Conservation (phyloP, 192 early-diverging fungal genomes). For the Backusella parvicylindrica region DNA sequence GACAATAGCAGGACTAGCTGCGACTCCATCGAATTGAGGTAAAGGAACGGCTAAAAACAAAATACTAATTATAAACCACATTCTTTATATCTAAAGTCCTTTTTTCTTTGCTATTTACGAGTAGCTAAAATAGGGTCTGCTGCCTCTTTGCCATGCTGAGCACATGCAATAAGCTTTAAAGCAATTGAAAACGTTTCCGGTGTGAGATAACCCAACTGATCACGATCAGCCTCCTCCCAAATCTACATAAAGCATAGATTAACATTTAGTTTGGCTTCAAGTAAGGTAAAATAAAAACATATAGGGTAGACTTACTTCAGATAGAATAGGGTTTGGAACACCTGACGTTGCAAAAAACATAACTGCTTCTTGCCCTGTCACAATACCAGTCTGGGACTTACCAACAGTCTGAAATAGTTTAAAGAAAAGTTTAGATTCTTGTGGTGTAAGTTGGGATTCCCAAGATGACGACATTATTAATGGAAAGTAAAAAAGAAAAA, state of each 20-base stretch:
- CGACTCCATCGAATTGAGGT: constrained; percentile 31
- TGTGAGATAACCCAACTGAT: constrained; percentile 74
- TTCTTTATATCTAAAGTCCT: not conserved
- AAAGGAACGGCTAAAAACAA: constrained; percentile 19
- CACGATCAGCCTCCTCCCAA: constrained; percentile 79
- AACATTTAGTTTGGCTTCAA: not conserved
- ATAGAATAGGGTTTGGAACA: constrained; percentile 57
- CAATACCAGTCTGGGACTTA: constrained; percentile 54
- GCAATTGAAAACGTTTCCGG: constrained; percentile 71
- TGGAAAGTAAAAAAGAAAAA: not conserved
- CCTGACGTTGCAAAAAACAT: constrained; percentile 71
- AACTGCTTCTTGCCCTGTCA: constrained; percentile 68
- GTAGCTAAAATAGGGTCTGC: constrained; percentile 15
- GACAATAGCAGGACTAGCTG: constrained; percentile 1
- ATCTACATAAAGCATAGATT: constrained; percentile 41
- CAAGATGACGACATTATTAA: constrained; percentile 17
- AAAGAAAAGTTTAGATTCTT: constrained; percentile 59
- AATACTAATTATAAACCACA: not conserved
- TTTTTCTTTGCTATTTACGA: not conserved
- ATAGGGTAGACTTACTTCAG: constrained; percentile 40
- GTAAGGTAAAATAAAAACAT: not conserved
- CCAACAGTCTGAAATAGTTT: constrained; percentile 63
- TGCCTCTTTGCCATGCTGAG: constrained; percentile 24
- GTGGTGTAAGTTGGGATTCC: constrained; percentile 44
- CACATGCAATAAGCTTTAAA: constrained; percentile 72